These are phyloP conservation scores for Naematelia aurantialba DNA, from an alignment of 768 basidiomycete species.

Conservation along the genomic window DNA sequence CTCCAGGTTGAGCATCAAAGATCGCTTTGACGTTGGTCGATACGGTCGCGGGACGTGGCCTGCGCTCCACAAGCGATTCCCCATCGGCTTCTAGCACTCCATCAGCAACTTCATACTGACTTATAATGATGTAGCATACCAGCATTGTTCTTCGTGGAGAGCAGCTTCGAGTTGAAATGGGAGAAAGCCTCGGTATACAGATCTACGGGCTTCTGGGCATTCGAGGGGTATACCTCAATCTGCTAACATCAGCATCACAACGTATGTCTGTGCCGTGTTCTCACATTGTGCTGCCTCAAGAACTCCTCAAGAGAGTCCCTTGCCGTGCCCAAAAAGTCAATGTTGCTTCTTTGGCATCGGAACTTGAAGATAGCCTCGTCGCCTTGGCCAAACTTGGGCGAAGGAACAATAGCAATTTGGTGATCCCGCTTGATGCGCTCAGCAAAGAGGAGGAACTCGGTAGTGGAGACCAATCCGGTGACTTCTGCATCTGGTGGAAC, in stretches of 20 bases:
- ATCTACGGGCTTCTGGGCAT: slow-evolving; percentile 72
- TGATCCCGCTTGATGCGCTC: slow-evolving; percentile 90
- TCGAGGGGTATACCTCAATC: slow-evolving; percentile 38
- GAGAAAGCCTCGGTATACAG: slow-evolving; percentile 94
- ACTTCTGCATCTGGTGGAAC: slow-evolving; percentile 81
- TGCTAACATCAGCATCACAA: neutral
- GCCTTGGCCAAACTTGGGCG: slow-evolving; percentile 66
- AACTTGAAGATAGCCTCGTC: slow-evolving; percentile 90
- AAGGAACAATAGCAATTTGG: slow-evolving; percentile 83
- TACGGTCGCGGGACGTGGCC: slow-evolving; percentile 66
- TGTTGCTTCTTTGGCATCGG: slow-evolving; percentile 89
- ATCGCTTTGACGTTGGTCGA: slow-evolving; percentile 92
- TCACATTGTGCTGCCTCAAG: slow-evolving; percentile 74
- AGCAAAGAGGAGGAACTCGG: slow-evolving; percentile 80
- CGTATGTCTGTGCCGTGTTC: slow-evolving; percentile 54
- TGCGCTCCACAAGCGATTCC: slow-evolving; percentile 66
- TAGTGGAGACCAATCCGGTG: slow-evolving; percentile 65
- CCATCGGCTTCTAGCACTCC: slow-evolving; percentile 63
- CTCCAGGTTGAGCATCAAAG: slow-evolving; percentile 53
- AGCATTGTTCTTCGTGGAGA: slow-evolving; percentile 67
- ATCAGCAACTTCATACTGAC: slow-evolving; percentile 18
- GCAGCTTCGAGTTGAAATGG: slow-evolving; percentile 90
- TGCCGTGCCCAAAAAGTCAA: slow-evolving; percentile 83
- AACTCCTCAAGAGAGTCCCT: slow-evolving; percentile 92
- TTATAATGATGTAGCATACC: slow-evolving; percentile 54